Base-by-base conservation (phyloP, 2,329 filamentous ascomycete genomes). In the Eutypella sp. region DNA sequence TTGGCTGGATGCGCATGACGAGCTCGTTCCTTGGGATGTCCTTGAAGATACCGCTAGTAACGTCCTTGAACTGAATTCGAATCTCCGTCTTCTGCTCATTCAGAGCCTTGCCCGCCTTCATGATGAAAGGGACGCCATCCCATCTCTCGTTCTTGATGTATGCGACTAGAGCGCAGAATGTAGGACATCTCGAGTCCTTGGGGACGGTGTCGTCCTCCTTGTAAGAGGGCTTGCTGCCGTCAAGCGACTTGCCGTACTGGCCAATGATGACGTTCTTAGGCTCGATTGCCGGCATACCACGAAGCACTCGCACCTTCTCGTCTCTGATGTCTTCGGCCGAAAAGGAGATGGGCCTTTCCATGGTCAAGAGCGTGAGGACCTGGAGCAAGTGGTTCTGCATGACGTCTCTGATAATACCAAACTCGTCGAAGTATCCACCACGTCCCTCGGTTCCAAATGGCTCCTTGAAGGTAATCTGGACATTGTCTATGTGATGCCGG, bases 81-180 rank as follows among this genome's bases (percentile, higher is more conserved):
- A 99, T 93, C 74, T 99, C 93, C 13, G 93, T 99, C 84, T 99
- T 99, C 69, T 99, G 93, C 79, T 99, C 93, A 69, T 99, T 99
- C 54, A 99, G 77, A 38, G 93, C 91, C 77, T 99, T 99, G 60
- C 93, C 93, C 39, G 93, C 93, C 85, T 99, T 99, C 75, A 99
- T 81, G 70, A 99, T 99, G 77, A 99, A 99, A 42, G 93, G 93
- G 44, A 99, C 93, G 47, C 93, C 95, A 57, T 99, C 95, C 93
- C 93, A 99, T 59, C 93, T 81, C 82, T 99, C 93, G 69, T 99
- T 99, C 82, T 97, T 97, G 73, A 99, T 97, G 74, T 95, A 96
- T 29, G 90, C 91, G 29, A 96, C 92, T 70, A 99, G 84, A 31
- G 93, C 92, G 64, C 91, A 96, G 78, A 99, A 99, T 6, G 93